Evolutionary conservation across 257 asterid species (phyloP).

Genomic region (Lithospermum erythrorhizon): DNA sequence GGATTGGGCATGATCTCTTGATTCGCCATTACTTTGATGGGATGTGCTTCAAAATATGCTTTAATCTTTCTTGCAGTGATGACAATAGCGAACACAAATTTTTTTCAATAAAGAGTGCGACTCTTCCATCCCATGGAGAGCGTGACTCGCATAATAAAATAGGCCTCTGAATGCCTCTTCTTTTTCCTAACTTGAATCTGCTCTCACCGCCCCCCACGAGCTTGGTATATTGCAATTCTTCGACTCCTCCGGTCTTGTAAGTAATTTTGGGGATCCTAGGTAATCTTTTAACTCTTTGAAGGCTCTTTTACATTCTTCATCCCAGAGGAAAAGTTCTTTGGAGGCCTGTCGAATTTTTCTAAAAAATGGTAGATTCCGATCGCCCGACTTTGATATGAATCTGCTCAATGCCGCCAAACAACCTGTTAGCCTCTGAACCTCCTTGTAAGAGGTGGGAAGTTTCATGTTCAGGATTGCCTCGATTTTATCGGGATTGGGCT

Average conservation of each 20-base stretch:
- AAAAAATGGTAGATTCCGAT: background rate
- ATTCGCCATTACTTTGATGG: too few relatives aligned
- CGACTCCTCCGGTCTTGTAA: background rate
- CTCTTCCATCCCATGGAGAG: too few relatives aligned
- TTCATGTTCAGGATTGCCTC: background rate
- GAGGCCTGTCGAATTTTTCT: background rate
- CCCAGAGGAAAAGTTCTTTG: background rate
- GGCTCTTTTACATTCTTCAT: background rate
- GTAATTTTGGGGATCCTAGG: background rate
- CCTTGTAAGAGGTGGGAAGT: background rate
- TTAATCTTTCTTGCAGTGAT: too few relatives aligned
- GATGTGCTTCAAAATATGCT: too few relatives aligned
- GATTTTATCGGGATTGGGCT: background rate
- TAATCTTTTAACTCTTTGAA: background rate
- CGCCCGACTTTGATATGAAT: background rate
- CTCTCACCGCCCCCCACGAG: too few relatives aligned
- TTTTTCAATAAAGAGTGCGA: too few relatives aligned
- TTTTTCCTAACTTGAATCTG: too few relatives aligned
- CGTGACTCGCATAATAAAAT: too few relatives aligned
- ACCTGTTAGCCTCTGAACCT: background rate
- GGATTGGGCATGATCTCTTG: too few relatives aligned
- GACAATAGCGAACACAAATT: too few relatives aligned
- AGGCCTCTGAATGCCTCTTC: too few relatives aligned
- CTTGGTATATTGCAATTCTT: too few relatives aligned
- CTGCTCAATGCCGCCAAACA: background rate